These are phyloP conservation scores for Microdochium nivale DNA, from an alignment of 2,329 filamentous ascomycete species.

Conservation along the genomic window DNA sequence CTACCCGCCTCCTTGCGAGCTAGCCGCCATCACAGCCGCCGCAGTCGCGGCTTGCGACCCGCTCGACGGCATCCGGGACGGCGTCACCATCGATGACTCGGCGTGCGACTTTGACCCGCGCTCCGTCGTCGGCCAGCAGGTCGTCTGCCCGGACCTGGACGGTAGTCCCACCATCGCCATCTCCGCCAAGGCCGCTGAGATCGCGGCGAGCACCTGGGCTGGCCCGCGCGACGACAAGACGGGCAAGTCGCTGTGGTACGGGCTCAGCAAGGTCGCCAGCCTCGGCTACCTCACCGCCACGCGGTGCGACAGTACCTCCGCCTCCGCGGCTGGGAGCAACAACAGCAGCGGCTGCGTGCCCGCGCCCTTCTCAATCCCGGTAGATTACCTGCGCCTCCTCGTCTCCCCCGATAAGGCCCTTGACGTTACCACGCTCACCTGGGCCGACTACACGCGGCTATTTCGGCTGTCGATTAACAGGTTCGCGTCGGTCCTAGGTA, in stretches of 20 bases:
- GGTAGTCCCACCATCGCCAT: conserved; percentile 14
- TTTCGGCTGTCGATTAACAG: conserved; percentile 9
- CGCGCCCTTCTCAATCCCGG: conserved; percentile 7
- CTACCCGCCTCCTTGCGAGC: conserved; percentile 16
- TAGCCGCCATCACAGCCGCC: conserved; percentile 14
- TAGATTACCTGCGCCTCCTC: conserved; percentile 13
- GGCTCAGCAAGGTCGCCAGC: conserved; percentile 2
- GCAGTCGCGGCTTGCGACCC: conserved; percentile 5
- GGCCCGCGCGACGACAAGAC: conserved; percentile 5
- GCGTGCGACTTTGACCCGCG: conserved; percentile 16
- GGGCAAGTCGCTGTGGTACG: conserved; percentile 9
- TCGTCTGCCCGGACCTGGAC: background rate
- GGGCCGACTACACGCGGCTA: conserved; percentile 14
- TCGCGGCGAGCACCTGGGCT: conserved; percentile 10
- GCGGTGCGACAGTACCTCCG: too few species aligned
- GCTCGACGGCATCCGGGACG: conserved; percentile 4
- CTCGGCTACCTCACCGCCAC: background rate
- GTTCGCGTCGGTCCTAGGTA: conserved; percentile 15
- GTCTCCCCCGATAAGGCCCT: conserved; percentile 12
- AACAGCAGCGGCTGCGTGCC: background rate
- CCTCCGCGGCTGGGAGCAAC: too few species aligned
- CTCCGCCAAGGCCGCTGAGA: conserved; percentile 26
- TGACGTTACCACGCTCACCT: conserved; percentile 19
- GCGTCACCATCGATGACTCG: background rate
- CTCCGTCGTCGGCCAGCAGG: conserved; percentile 22